These are phyloP conservation scores for Rubus idaeus DNA, from an alignment of 306 rosid genomes.

Conservation along the genomic window DNA sequence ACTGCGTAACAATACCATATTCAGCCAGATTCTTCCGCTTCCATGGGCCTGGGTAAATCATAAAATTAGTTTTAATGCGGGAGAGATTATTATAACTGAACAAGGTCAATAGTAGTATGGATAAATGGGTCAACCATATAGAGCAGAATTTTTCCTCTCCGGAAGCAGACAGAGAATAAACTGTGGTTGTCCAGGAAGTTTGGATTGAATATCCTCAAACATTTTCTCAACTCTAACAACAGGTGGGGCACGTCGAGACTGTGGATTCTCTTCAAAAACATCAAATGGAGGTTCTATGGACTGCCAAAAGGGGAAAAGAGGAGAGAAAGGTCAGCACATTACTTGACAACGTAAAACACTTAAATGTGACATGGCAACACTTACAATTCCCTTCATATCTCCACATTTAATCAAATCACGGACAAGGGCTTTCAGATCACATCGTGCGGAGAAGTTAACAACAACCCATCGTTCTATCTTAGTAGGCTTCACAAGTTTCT, in stretches of 20 bases:
- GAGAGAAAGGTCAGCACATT: background rate
- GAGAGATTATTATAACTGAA: background rate
- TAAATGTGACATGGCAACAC: conserved; percentile 20
- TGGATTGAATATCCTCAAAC: conserved; percentile 59
- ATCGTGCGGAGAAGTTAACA: conserved; percentile 82
- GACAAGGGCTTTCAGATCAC: conserved; percentile 60
- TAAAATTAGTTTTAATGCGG: background rate
- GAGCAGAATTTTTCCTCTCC: conserved; percentile 84
- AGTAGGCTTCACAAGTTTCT: conserved; percentile 67
- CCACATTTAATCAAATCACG: conserved; percentile 66
- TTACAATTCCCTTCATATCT: conserved; percentile 79
- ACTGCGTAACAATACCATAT: conserved; percentile 75
- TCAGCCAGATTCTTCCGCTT: conserved; percentile 73
- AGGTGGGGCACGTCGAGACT: conserved; percentile 72
- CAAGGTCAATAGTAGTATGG: background rate
- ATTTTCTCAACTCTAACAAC: conserved; percentile 77
- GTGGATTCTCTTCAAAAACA: conserved; percentile 61
- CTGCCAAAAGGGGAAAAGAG: conserved; percentile 32
- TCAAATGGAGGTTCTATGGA: conserved; percentile 47
- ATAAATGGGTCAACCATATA: conserved; percentile 58
- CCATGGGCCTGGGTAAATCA: conserved; percentile 73
- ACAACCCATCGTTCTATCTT: conserved; percentile 74
- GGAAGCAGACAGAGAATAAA: conserved; percentile 86
- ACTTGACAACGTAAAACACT: background rate
- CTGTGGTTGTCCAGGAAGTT: conserved; percentile 70